Evolutionary conservation across 208 protist species (phyloP), one percentile per base, ranked within the genome.

Genomic region (Trypanosoma platydactyli): DNA sequence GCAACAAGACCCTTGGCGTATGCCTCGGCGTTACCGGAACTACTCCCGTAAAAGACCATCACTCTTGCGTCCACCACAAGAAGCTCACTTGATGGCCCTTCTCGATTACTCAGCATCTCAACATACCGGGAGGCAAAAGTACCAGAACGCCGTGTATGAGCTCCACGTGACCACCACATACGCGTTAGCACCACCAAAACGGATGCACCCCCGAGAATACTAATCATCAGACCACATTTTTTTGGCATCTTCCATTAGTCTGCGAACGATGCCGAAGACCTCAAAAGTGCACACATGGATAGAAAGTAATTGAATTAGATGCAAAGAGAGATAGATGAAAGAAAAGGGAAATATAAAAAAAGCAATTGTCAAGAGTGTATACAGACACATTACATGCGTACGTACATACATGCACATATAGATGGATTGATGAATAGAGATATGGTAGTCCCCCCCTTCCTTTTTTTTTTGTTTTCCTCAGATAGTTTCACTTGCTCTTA

Each of bases 11-110:
- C 74, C 46, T 77, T 88, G 50, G 88, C 84, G 38, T 84, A 73
- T 20, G 40, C 54, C 65, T 94, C 84, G 4, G 88, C 88, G 29
- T 84, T 94, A 20, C 88, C 88, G 27, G 79, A 80, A 50, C 78
- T 80, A 57, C 69, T 89, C 25, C 84, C 88, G 51, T 85, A 94
- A 35, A 94, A 68, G 5, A 94, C 81, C 33, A 80, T 71, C 35
- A 94, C 76, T 11, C 41, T n/a, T 24, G 74, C 71, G 22, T 56
- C 59, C 27, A 55, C 41, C 1, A 63, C 35, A 56, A 12, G 24
- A 22, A 53, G 9, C 24, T 63, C 50, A n/a, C 29, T 51, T 29
- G n/a, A 25, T 2, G 20, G 25, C 24, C 52, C n/a, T 16, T 53
- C 24, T n/a, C 53, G 12, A 6, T 64, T 42, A 7, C 40, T n/a